A percentile compares a stretch with the other conserved stretches of the same genome.
These are phyloP conservation scores for Mycena polygramma DNA, from an alignment of 768 basidiomycete species.

Conservation along the genomic window DNA sequence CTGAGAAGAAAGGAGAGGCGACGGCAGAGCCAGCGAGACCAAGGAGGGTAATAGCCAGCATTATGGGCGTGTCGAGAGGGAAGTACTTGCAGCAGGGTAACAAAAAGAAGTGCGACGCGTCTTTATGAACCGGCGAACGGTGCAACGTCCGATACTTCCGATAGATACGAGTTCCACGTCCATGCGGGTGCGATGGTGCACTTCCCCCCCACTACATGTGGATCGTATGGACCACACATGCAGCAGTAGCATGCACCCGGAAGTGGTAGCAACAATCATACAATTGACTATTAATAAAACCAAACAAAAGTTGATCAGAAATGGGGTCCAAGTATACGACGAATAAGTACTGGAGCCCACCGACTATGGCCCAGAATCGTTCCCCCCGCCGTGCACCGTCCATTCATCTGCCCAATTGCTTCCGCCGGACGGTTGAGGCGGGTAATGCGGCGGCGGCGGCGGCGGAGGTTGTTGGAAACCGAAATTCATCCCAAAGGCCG, in stretches of 20 bases:
- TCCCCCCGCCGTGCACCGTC: constrained; percentile 46
- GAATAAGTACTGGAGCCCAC: background rate
- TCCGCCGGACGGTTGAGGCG: constrained; percentile 17
- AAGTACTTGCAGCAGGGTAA: background rate
- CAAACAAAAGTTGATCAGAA: no score
- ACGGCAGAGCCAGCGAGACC: constrained; percentile 22
- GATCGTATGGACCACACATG: constrained; percentile 1
- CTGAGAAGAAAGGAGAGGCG: constrained; percentile 13
- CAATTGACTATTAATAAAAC: background rate
- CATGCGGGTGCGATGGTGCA: constrained; percentile 8
- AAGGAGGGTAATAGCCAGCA: constrained; percentile 19
- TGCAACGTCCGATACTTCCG: constrained; percentile 1
- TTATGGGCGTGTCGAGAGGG: constrained; percentile 1
- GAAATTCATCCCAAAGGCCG: constrained; percentile 68
- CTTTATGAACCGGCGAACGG: constrained; percentile 13
- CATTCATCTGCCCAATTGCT: constrained; percentile 54
- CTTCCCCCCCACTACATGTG: constrained; percentile 2
- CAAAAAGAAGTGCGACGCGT: background rate
- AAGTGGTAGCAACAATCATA: constrained; percentile 1
- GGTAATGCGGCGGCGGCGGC: constrained; percentile 38
- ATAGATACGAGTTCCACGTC: constrained; percentile 11
- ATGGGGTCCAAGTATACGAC: no score
- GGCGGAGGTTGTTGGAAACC: constrained; percentile 42
- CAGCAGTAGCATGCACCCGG: background rate
- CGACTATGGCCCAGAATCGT: constrained; percentile 29